A percentile compares a stretch with the other conserved stretches of the same genome.
phyloP scores from a whole-genome alignment of 257 asterid species.

The Gentiana straminea region DNA sequence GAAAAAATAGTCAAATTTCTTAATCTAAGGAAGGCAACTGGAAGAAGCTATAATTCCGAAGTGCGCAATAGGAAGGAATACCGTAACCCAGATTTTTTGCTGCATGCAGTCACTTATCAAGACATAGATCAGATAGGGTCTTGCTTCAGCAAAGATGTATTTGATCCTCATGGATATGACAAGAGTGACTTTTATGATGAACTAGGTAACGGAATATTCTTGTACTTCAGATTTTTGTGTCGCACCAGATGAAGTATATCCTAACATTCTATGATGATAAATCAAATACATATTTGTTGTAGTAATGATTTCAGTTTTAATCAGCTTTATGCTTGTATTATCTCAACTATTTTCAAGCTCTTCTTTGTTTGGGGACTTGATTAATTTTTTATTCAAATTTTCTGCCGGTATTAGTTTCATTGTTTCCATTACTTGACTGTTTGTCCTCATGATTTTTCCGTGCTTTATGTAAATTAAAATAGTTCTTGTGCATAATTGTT shows the following conservation, averaged over 20 bases:
- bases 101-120: slow-evolving; percentile 95
- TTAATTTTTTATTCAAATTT: background rate
- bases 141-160: slow-evolving; percentile 85
- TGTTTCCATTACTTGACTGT: background rate
- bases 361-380: background rate
- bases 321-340: background rate
- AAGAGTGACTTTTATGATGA: slow-evolving; percentile 85
- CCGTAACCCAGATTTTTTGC: slow-evolving; percentile 89
- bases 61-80: slow-evolving; percentile 91
- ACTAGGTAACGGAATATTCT: slow-evolving; percentile 41
- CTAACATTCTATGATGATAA: background rate
- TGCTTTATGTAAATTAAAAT: no score
- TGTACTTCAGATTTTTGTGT: background rate
- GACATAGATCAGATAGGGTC: slow-evolving; percentile 93
- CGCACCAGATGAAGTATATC: no score
- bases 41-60: slow-evolving; percentile 86
- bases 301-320: background rate
- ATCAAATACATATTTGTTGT: background rate
- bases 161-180: slow-evolving; percentile 97
- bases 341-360: background rate
- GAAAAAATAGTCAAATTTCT: slow-evolving; percentile 62
- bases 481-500: no score
- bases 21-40: slow-evolving; percentile 50
- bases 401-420: background rate
- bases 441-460: no score